Base-by-base conservation (phyloP, 176 grass and related monocot species). In the Hsuehochloa calcarea region DNA sequence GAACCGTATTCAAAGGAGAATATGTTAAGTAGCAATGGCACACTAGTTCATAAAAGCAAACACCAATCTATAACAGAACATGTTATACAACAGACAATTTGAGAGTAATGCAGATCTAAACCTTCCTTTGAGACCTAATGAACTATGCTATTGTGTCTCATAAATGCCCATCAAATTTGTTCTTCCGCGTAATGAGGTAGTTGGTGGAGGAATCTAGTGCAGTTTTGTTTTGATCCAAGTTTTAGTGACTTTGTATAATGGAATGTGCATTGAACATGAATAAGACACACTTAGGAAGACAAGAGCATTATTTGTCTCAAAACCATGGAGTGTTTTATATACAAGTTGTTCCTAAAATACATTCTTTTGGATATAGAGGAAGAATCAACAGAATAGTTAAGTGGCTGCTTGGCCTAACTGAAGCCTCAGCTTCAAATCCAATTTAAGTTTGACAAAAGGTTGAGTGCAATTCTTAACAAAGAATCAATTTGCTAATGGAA, bases 381-480 rank as follows among this genome's bases (percentile, higher is more conserved):
- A 76, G 46, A 47, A 46, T 47, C 14, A 70, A 61, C 55, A 72
- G 15, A 26, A 13, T 23, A 64, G 45, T 62, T 5, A 62, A 49
- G 69, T 73, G 17, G 37, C 62, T 81, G 85, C 68, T 86, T 71
- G 78, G 23, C 41, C 13, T 20, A 79, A 51, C 68, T 44, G 56
- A 80, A 55, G 45, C 40, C 40, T 81, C 46, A 58, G 25, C 23
- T 75, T 74, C 19, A 55, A 52, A 65, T 55, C 11, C 10, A 65
- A 55, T 55, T 54, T 20, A 59, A 26, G 54, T 78, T 46, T 39
- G 12, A 17, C 34, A 25, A 60, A 70, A 71, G 68, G 19, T 51
- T 29, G 26, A 46, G 74, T 65, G 59, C 0, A 29, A 35, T 55
- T 74, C 49, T 25, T 54, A 78, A 46, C 25, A 70, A 79, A 69